Conservation (phyloP, 495 filamentous ascomycete genomes). For the Polyplosphaeria fusca region DNA sequence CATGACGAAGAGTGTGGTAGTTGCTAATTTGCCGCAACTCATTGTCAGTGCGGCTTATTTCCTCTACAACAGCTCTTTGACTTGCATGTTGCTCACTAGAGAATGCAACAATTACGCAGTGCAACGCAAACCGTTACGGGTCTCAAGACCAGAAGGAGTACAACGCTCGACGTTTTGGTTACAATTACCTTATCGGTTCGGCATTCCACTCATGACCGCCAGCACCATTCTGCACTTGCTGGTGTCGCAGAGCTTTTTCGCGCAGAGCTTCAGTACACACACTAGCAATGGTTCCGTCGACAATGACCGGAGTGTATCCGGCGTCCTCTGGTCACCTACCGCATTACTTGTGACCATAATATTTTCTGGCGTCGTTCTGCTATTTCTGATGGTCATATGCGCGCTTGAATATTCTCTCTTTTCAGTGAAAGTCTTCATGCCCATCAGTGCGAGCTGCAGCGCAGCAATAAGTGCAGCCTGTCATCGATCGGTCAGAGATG, state of each 20-base stretch:
- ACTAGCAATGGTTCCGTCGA: too few relatives aligned
- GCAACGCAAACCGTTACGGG: slow-evolving; percentile 19
- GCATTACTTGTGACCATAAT: too few relatives aligned
- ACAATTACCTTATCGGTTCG: slow-evolving; percentile 27
- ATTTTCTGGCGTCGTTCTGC: too few relatives aligned
- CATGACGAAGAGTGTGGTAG: too few relatives aligned
- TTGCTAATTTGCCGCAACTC: slow-evolving; percentile 22
- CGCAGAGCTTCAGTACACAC: slow-evolving; percentile 16
- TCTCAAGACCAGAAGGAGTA: slow-evolving; percentile 6
- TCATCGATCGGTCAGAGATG: too few relatives aligned
- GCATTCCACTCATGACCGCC: slow-evolving; percentile 13
- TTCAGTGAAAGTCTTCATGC: too few relatives aligned
- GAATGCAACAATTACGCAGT: slow-evolving; percentile 17
- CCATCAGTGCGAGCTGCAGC: too few relatives aligned
- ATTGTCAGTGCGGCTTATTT: slow-evolving; percentile 26
- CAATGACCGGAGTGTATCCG: too few relatives aligned
- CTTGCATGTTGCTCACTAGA: slow-evolving; percentile 10
- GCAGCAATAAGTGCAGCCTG: too few relatives aligned
- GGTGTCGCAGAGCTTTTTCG: slow-evolving; percentile 25
- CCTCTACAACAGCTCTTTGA: slow-evolving; percentile 22
- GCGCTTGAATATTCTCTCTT: too few relatives aligned
- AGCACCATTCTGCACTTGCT: slow-evolving; percentile 24
- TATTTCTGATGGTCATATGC: too few relatives aligned
- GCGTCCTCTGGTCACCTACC: too few relatives aligned
- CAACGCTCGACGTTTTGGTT: slow-evolving; percentile 29